Evolutionary conservation across 2,329 filamentous ascomycete genomes (phyloP).

Genomic region (Trichoderma brevicompactum): DNA sequence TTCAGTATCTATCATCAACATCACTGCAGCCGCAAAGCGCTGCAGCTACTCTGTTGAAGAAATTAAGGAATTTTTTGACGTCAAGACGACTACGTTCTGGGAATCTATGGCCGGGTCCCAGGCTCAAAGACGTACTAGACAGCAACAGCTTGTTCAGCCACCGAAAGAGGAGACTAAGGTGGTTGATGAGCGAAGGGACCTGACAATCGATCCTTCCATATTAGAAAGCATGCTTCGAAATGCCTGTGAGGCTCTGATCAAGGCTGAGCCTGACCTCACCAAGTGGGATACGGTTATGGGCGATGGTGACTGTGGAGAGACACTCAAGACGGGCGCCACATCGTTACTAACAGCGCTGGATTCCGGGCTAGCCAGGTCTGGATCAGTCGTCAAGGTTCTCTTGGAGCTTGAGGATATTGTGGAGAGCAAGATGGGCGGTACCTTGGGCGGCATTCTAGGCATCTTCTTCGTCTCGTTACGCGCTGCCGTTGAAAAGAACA

Average conservation of each 20-base stretch:
- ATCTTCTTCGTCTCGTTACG: constrained; percentile 58
- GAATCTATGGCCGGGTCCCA: constrained; percentile 57
- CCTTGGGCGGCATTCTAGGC: constrained; percentile 57
- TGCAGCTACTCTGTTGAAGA: constrained; percentile 54
- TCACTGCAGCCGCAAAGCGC: constrained; percentile 52
- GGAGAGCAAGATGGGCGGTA: constrained; percentile 60
- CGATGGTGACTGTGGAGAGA: constrained; percentile 69
- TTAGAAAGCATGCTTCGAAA: constrained; percentile 60
- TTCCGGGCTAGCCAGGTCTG: constrained; percentile 45
- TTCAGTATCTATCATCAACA: constrained; percentile 67
- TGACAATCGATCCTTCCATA: constrained; percentile 54
- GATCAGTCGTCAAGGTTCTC: constrained; percentile 54
- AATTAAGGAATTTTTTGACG: constrained; percentile 68
- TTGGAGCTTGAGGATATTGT: constrained; percentile 58
- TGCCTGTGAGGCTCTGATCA: constrained; percentile 58
- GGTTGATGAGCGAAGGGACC: constrained; percentile 48
- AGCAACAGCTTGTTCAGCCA: constrained; percentile 50
- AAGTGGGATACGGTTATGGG: constrained; percentile 67
- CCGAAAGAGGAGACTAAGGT: constrained; percentile 42
- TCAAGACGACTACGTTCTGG: constrained; percentile 62
- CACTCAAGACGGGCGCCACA: constrained; percentile 58
- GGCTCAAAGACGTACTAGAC: constrained; percentile 42
- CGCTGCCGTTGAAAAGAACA: constrained; percentile 47
- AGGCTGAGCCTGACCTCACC: constrained; percentile 65
- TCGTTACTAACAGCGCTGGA: constrained; percentile 54